Conservation (phyloP, 2,329 filamentous ascomycete genomes). For the Arthrinium phaeospermum region DNA sequence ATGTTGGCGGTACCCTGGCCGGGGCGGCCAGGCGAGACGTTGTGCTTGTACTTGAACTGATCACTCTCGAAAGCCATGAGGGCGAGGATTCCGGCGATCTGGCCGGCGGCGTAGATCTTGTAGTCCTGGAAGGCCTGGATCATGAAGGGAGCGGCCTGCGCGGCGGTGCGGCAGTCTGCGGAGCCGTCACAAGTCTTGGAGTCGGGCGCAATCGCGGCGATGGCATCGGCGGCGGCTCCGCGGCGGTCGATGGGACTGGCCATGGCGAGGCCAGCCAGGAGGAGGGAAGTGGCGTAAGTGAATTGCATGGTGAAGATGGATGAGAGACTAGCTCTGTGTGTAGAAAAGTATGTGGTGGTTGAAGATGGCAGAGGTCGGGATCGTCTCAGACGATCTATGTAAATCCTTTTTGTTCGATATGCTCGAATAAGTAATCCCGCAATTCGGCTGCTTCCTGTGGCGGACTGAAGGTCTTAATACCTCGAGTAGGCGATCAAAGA, state of each 20-base stretch:
- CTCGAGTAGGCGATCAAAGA: neutral
- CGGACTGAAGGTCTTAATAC: constrained; percentile 12
- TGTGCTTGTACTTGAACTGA: constrained; percentile 74
- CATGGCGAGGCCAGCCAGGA: constrained; percentile 22
- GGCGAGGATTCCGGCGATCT: constrained; percentile 73
- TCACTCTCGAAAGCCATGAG: constrained; percentile 75
- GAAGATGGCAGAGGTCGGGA: neutral
- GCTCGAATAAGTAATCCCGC: neutral
- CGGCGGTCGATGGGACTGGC: constrained; percentile 18
- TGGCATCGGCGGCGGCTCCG: neutral
- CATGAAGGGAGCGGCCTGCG: constrained; percentile 63
- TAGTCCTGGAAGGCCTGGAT: constrained; percentile 62
- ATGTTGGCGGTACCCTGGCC: constrained; percentile 74
- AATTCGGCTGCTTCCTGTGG: neutral
- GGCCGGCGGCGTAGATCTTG: constrained; percentile 56
- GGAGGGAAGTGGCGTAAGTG: constrained; percentile 10
- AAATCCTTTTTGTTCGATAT: neutral
- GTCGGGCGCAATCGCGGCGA: constrained; percentile 58
- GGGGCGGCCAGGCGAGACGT: constrained; percentile 60
- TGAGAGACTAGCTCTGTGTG: constrained; percentile 1
- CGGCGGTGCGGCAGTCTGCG: constrained; percentile 70
- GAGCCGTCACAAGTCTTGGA: constrained; percentile 58
- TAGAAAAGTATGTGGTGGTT: neutral
- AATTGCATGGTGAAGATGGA: constrained; percentile 22
- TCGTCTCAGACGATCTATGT: constrained; percentile 23